Conservation (phyloP, 345 rosid genomes). For the Boechera divaricarpa region DNA sequence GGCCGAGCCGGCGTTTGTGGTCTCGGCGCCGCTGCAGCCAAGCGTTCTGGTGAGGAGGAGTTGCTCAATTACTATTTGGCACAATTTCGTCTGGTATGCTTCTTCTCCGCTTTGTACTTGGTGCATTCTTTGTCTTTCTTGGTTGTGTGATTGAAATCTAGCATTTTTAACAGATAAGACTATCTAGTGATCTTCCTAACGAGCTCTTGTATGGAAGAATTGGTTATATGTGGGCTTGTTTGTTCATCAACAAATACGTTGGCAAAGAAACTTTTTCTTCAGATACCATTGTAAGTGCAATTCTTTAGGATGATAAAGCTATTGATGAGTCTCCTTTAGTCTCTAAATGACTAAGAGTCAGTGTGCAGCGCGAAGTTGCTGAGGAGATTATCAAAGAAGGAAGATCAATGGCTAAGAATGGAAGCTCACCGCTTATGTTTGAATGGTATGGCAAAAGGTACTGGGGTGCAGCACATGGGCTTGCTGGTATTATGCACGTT, state of each 20-base stretch:
- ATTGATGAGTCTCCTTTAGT: neutral
- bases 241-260: slow-evolving; percentile 57
- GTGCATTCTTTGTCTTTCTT: neutral
- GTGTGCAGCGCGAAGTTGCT: slow-evolving; percentile 54
- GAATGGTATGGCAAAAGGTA: slow-evolving; percentile 74
- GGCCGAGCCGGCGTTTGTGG: slow-evolving; percentile 74
- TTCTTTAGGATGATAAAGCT: slow-evolving; percentile 12
- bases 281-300: slow-evolving; percentile 48
- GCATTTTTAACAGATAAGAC: slow-evolving; percentile 50
- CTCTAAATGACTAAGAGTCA: slow-evolving; percentile 22
- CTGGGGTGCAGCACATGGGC: slow-evolving; percentile 84
- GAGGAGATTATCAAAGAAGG: slow-evolving; percentile 59
- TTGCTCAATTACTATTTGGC: slow-evolving; percentile 50
- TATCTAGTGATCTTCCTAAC: slow-evolving; percentile 54
- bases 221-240: slow-evolving; percentile 69
- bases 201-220: slow-evolving; percentile 72
- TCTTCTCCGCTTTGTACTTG: slow-evolving; percentile 7
- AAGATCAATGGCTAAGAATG: slow-evolving; percentile 48
- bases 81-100: slow-evolving; percentile 55
- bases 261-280: slow-evolving; percentile 58
- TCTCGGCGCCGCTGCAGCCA: slow-evolving; percentile 67
- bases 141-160: neutral
- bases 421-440: slow-evolving; percentile 64
- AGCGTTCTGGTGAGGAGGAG: slow-evolving; percentile 51
- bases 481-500: slow-evolving; percentile 72